A percentile compares a stretch with the other conserved stretches of the same genome.
These are phyloP conservation scores for Tremella fuciformis DNA, from an alignment of 768 basidiomycete species.

Conservation along the genomic window DNA sequence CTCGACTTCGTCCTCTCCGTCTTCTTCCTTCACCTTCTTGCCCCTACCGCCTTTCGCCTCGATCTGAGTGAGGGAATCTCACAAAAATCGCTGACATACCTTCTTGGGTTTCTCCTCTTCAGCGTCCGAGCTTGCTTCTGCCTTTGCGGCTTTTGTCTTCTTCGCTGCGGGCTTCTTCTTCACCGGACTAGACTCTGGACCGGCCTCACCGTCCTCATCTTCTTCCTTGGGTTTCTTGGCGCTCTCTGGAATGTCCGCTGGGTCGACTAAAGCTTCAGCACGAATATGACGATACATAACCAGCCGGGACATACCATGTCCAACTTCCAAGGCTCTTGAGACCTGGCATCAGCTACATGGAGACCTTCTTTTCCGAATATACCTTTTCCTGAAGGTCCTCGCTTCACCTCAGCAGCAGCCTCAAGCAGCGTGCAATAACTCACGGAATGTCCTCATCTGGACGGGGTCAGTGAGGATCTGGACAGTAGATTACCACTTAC, in stretches of 20 bases:
- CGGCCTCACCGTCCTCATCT: slow-evolving; percentile 8
- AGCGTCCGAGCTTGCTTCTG: slow-evolving; percentile 8
- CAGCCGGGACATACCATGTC: slow-evolving; percentile 53
- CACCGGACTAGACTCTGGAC: slow-evolving; percentile 42
- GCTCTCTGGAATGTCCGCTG: slow-evolving; percentile 64
- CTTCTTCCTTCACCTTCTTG: slow-evolving; percentile 10
- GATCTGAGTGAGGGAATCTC: too few species aligned
- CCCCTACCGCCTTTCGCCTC: neutral
- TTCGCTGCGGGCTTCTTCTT: slow-evolving; percentile 32
- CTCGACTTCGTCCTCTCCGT: slow-evolving; percentile 20
- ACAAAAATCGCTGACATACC: slow-evolving; percentile 2
- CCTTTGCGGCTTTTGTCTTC: slow-evolving; percentile 20
- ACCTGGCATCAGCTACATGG: slow-evolving; percentile 48
- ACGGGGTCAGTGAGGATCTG: too few species aligned
- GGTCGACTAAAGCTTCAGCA: slow-evolving; percentile 58
- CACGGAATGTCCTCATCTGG: slow-evolving; percentile 43
- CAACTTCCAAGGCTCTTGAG: slow-evolving; percentile 69
- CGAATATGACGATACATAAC: neutral
- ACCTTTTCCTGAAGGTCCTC: slow-evolving; percentile 65
- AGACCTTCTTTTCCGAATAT: neutral
- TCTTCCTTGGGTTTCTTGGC: slow-evolving; percentile 22
- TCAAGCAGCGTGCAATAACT: neutral
- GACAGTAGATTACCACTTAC: slow-evolving; percentile 57
- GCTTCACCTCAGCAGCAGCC: slow-evolving; percentile 14
- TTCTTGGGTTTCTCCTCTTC: slow-evolving; percentile 21